phyloP scores from a whole-genome alignment of 805 yeast genomes.

The Nakazawaea ambrosiae region DNA sequence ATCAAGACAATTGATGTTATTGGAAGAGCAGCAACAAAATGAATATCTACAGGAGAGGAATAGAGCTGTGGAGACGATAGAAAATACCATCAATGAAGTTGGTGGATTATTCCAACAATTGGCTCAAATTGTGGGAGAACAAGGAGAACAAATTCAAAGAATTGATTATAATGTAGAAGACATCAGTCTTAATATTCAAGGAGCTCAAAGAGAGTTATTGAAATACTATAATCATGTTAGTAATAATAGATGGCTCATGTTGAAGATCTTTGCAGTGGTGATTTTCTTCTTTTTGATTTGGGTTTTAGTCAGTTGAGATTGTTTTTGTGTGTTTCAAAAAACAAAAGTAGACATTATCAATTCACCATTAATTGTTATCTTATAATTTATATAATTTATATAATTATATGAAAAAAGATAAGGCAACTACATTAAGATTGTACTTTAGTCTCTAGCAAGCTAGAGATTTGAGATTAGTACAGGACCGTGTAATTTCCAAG shows the following conservation, averaged over 20 bases:
- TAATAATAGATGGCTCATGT: slow-evolving; percentile 87
- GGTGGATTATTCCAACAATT: slow-evolving; percentile 91
- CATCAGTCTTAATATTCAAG: slow-evolving; percentile 78
- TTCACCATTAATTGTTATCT: too few species aligned
- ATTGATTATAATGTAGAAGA: slow-evolving; percentile 95
- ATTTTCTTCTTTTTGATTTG: slow-evolving; percentile 69
- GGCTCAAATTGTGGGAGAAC: slow-evolving; percentile 97
- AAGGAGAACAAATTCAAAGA: slow-evolving; percentile 91
- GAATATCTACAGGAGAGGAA: slow-evolving; percentile 76
- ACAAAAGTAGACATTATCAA: too few species aligned
- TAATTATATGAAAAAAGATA: too few species aligned
- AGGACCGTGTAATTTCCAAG: too few species aligned
- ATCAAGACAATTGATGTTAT: slow-evolving; percentile 70
- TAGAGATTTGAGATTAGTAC: too few species aligned
- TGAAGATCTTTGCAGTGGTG: slow-evolving; percentile 82
- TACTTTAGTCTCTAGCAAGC: too few species aligned
- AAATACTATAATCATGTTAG: slow-evolving; percentile 85
- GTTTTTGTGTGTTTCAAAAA: too few species aligned
- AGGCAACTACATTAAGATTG: too few species aligned
- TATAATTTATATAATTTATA: too few species aligned
- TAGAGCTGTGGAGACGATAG: slow-evolving; percentile 92
- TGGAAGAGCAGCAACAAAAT: slow-evolving; percentile 74
- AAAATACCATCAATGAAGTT: slow-evolving; percentile 93
- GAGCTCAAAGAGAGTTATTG: slow-evolving; percentile 90
- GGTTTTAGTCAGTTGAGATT: slow-evolving; percentile 65